These are phyloP conservation scores for Blastomyces gilchristii DNA, from an alignment of 2,329 filamentous ascomycete genomes.

Conservation along the genomic window DNA sequence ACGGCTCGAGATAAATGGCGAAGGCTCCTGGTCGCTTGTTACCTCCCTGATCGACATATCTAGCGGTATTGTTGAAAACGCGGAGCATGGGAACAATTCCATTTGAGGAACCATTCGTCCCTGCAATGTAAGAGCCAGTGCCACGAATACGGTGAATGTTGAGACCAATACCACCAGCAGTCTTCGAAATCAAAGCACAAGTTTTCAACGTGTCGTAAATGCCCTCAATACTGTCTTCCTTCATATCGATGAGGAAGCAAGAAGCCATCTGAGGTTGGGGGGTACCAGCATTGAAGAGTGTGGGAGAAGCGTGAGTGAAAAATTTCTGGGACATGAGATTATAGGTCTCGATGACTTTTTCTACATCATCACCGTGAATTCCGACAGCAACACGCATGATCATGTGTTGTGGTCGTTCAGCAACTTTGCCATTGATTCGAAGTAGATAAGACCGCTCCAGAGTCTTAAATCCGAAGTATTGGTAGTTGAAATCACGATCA, in stretches of 20 bases:
- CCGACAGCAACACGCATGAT: conserved; percentile 98
- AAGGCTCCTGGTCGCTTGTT: conserved; percentile 99
- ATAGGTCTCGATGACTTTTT: conserved; percentile 93
- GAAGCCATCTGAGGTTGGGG: conserved; percentile 91
- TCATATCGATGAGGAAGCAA: conserved; percentile 99
- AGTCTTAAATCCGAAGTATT: conserved; percentile 99
- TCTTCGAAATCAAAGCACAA: conserved; percentile 99
- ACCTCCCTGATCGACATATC: conserved; percentile 96
- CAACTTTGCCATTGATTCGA: conserved; percentile 89
- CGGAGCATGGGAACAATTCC: conserved; percentile 96
- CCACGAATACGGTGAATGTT: conserved; percentile 95
- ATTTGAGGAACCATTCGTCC: conserved; percentile 96
- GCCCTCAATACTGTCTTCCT: conserved; percentile 97
- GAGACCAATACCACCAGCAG: conserved; percentile 92
- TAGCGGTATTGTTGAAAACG: conserved; percentile 98
- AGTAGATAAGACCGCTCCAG: conserved; percentile 95
- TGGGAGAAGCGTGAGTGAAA: conserved; percentile 97
- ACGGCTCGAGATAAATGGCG: conserved; percentile 97
- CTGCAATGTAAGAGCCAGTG: conserved; percentile 94
- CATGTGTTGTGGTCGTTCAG: conserved; percentile 97
- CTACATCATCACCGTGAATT: conserved; percentile 89
- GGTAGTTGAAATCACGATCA: conserved; percentile 99
- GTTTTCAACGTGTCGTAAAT: conserved; percentile 99
- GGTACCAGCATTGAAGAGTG: conserved; percentile 94
- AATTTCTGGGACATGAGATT: conserved; percentile 98